Evolutionary conservation across 2,329 filamentous ascomycete species (phyloP).

Genomic region (Rhinocladiella similis): DNA sequence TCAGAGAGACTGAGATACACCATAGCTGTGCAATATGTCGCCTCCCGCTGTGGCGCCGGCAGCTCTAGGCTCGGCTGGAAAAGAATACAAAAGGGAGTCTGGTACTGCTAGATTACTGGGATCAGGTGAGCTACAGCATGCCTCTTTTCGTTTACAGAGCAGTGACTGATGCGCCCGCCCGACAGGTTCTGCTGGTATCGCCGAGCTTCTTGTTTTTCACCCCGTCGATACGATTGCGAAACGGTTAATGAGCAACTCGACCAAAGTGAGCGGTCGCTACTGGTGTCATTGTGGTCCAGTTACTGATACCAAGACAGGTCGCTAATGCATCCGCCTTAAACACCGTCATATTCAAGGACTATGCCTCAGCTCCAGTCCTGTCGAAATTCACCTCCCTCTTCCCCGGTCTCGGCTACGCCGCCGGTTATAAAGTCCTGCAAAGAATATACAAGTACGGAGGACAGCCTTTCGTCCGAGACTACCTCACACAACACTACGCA

Average conservation of each 20-base stretch:
- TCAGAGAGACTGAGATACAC: neutral
- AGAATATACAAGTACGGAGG: conserved; percentile 98
- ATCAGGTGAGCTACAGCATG: conserved; percentile 65
- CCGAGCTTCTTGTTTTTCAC: conserved; percentile 90
- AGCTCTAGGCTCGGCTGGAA: conserved; percentile 47
- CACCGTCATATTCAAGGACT: conserved; percentile 90
- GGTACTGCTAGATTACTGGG: conserved; percentile 84
- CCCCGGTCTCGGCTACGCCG: conserved; percentile 94
- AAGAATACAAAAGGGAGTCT: conserved; percentile 79
- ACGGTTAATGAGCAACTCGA: conserved; percentile 98
- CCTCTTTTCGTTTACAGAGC: conserved; percentile 30
- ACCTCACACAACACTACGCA: conserved; percentile 76
- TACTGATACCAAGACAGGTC: conserved; percentile 46
- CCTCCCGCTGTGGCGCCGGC: conserved; percentile 29
- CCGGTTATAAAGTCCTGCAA: conserved; percentile 96
- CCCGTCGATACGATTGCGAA: conserved; percentile 98
- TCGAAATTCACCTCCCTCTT: conserved; percentile 94
- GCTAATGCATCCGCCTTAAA: conserved; percentile 68
- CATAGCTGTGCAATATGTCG: conserved; percentile 15
- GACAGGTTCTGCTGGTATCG: conserved; percentile 84
- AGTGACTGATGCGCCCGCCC: conserved; percentile 16
- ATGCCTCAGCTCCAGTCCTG: conserved; percentile 67
- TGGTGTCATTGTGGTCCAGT: no score
- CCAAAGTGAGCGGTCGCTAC: conserved; percentile 55
- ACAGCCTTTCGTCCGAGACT: conserved; percentile 92